phyloP scores from a whole-genome alignment of 768 basidiomycete species.

The Lactarius vividus region DNA sequence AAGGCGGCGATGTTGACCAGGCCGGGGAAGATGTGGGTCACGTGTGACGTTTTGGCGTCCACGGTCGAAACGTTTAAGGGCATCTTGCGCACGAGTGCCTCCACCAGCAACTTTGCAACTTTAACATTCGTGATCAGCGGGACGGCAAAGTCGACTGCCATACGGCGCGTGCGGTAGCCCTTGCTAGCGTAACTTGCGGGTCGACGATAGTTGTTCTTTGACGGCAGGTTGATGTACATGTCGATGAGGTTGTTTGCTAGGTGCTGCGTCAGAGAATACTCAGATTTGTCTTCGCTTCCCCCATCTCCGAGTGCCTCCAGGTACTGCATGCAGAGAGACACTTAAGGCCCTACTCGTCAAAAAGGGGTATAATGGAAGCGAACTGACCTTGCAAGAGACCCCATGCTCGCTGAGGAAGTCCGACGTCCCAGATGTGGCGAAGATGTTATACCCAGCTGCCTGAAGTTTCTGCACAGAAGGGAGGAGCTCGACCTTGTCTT shows the following conservation, averaged over 20 bases:
- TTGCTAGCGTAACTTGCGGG: slow-evolving; percentile 97
- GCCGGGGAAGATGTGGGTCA: slow-evolving; percentile 87
- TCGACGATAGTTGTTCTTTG: slow-evolving; percentile 95
- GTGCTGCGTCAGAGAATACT: slow-evolving; percentile 97
- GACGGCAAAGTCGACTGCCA: slow-evolving; percentile 98
- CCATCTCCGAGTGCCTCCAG: slow-evolving; percentile 83
- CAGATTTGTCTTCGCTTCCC: slow-evolving; percentile 83
- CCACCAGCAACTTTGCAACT: slow-evolving; percentile 93
- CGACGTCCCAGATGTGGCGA: slow-evolving; percentile 94
- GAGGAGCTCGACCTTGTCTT: slow-evolving; percentile 95
- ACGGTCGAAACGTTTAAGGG: slow-evolving; percentile 85
- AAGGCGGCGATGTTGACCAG: slow-evolving; percentile 87
- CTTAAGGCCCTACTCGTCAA: neutral
- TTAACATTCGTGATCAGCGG: slow-evolving; percentile 98
- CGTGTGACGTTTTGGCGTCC: slow-evolving; percentile 93
- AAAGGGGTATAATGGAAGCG: neutral
- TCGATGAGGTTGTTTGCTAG: slow-evolving; percentile 96
- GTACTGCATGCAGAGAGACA: slow-evolving; percentile 48
- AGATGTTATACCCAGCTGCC: slow-evolving; percentile 90
- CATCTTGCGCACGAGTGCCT: slow-evolving; percentile 88
- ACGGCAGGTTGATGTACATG: slow-evolving; percentile 99
- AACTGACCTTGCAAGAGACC: slow-evolving; percentile 84
- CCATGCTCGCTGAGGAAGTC: slow-evolving; percentile 98
- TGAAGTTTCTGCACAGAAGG: slow-evolving; percentile 95
- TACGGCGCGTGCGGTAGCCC: slow-evolving; percentile 93